Percentiles rank a stretch among this genome's conserved stretches.
phyloP scores from a whole-genome alignment of 495 filamentous ascomycete species.

The Staphylotrichum longicolle region DNA sequence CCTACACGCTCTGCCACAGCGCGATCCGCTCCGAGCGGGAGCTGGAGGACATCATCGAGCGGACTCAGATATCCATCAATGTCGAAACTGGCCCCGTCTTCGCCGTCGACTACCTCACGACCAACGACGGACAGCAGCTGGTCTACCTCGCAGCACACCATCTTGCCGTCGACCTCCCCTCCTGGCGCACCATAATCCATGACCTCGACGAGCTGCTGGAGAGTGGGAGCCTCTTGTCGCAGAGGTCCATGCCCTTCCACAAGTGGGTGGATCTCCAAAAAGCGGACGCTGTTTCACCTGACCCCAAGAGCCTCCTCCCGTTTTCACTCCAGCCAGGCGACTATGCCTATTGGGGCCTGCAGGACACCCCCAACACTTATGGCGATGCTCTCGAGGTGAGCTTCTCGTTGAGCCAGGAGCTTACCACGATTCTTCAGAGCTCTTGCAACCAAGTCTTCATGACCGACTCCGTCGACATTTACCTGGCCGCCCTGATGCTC shows the following conservation, averaged over 20 bases:
- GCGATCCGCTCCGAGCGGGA: slow-evolving; percentile 38
- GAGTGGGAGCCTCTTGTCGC: slow-evolving; percentile 43
- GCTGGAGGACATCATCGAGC: slow-evolving; percentile 39
- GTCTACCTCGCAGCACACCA: slow-evolving; percentile 68
- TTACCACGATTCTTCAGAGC: slow-evolving; percentile 44
- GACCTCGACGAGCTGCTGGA: slow-evolving; percentile 63
- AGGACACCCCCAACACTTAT: slow-evolving; percentile 45
- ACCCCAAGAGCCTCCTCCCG: slow-evolving; percentile 27
- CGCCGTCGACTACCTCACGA: slow-evolving; percentile 51
- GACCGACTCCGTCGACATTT: slow-evolving; percentile 49
- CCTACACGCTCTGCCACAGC: slow-evolving; percentile 42
- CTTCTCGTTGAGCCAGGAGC: slow-evolving; percentile 43
- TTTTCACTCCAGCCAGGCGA: slow-evolving; percentile 39
- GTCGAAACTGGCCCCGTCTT: slow-evolving; percentile 47
- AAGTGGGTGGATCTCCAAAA: slow-evolving; percentile 56
- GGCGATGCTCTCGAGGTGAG: slow-evolving; percentile 40
- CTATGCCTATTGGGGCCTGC: slow-evolving; percentile 48
- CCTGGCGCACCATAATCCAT: slow-evolving; percentile 65
- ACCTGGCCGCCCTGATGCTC: slow-evolving; percentile 47
- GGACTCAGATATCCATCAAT: slow-evolving; percentile 43
- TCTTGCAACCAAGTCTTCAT: slow-evolving; percentile 45
- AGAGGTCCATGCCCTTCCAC: slow-evolving; percentile 57
- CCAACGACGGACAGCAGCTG: slow-evolving; percentile 47
- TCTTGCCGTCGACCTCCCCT: slow-evolving; percentile 66
- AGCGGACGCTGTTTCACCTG: slow-evolving; percentile 30